Conservation (phyloP, 768 basidiomycete genomes). For the Russula virescens region DNA sequence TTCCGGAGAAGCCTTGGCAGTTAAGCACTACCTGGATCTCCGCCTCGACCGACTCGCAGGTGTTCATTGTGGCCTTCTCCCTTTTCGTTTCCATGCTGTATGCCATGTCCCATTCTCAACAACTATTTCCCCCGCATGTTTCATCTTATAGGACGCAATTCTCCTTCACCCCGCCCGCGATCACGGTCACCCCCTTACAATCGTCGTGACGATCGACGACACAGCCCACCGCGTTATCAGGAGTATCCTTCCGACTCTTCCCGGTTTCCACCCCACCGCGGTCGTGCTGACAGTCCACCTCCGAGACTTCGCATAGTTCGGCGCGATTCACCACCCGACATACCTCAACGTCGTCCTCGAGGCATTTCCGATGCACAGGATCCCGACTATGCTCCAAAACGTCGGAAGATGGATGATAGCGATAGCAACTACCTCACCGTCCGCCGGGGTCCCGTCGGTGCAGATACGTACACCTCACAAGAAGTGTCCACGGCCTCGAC, state of each 20-base stretch:
- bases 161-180: conserved; percentile 19
- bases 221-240: conserved; percentile 16
- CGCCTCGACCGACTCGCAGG: conserved; percentile 20
- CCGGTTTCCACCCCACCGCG: conserved; percentile 8
- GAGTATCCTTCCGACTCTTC: conserved; percentile 8
- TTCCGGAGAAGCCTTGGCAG: conserved; percentile 25
- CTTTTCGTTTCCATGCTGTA: conserved; percentile 22
- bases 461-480: conserved; percentile 8
- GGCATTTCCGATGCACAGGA: conserved; percentile 13
- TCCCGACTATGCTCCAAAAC: conserved; percentile 19
- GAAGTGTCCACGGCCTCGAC: conserved; percentile 16
- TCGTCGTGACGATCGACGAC: conserved; percentile 18
- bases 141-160: conserved; percentile 26
- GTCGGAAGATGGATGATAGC: conserved; percentile 18
- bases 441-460: conserved; percentile 15
- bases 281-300: conserved; percentile 20
- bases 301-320: conserved; percentile 10
- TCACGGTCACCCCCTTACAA: conserved; percentile 19
- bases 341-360: conserved; percentile 21
- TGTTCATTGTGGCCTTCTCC: conserved; percentile 24
- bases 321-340: conserved; percentile 13
- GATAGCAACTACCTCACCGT: conserved; percentile 4
- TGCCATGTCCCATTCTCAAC: conserved; percentile 24
- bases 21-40: conserved; percentile 23
- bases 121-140: conserved; percentile 21